Percentiles rank a stretch among this genome's conserved stretches.
phyloP scores from a whole-genome alignment of 352 stramenopile species.

The Lagenidium sp. region DNA sequence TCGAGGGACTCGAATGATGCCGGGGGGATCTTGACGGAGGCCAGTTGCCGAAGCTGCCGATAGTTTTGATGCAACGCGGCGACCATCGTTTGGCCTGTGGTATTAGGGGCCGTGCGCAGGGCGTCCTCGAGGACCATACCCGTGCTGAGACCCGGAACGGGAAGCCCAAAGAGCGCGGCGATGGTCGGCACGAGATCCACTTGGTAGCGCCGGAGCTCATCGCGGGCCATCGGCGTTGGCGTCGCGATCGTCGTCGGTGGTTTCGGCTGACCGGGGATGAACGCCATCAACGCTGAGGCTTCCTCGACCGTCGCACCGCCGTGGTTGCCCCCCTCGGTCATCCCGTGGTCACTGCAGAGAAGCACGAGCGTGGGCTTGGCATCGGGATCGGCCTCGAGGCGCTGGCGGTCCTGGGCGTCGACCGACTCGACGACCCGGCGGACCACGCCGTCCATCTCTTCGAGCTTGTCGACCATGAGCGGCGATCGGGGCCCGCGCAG shows the following conservation, averaged over 20 bases:
- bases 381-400: slow-evolving; percentile 5
- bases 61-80: too few species aligned
- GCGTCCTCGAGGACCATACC: slow-evolving; percentile 58
- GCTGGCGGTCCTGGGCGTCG: slow-evolving; percentile 33
- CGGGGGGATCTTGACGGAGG: too few species aligned
- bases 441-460: slow-evolving; percentile 78
- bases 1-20: too few species aligned
- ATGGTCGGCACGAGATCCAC: slow-evolving; percentile 79
- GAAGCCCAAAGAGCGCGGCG: slow-evolving; percentile 55
- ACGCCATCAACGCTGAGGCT: slow-evolving; percentile 73
- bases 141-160: slow-evolving; percentile 56
- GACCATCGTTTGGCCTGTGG: too few species aligned
- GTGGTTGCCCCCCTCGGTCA: slow-evolving; percentile 86
- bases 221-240: slow-evolving; percentile 9
- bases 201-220: slow-evolving; percentile 27
- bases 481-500: slow-evolving; percentile 63
- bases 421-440: slow-evolving; percentile 52
- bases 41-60: too few species aligned
- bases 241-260: slow-evolving; percentile 4
- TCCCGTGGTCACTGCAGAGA: slow-evolving; percentile 83
- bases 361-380: slow-evolving; percentile 54
- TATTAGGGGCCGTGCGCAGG: slow-evolving; percentile 3
- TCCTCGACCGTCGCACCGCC: slow-evolving; percentile 79
- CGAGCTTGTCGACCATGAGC: slow-evolving; percentile 72
- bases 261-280: slow-evolving; percentile 38